These are phyloP conservation scores for Sclerotinia sclerotiorum DNA, from an alignment of 2,329 filamentous ascomycete species.

Conservation along the genomic window DNA sequence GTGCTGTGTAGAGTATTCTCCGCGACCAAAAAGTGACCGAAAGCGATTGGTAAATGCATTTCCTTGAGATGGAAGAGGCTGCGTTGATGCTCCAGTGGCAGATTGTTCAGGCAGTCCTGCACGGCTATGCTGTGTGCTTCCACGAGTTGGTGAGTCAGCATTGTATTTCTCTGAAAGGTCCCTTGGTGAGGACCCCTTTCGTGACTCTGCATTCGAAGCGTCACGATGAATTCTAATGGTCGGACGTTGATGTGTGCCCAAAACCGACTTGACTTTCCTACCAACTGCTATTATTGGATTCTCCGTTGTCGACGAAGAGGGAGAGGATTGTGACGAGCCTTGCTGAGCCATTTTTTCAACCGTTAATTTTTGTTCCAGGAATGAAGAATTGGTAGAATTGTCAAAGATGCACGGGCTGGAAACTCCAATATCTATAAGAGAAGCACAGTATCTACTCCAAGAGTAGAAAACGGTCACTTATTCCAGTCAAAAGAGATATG, in stretches of 20 bases:
- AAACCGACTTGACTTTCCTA: conserved; percentile 33
- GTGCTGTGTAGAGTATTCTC: conserved; percentile 21
- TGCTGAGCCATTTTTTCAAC: conserved; percentile 23
- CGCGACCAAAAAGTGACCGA: conserved; percentile 26
- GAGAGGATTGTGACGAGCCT: conserved; percentile 24
- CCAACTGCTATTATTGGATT: conserved; percentile 34
- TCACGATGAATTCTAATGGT: conserved; percentile 34
- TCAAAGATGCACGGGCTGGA: too few species aligned
- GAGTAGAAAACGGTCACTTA: not conserved
- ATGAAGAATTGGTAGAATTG: not conserved
- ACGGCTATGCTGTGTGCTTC: not conserved
- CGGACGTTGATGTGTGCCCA: conserved; percentile 31
- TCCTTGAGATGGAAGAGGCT: conserved; percentile 21
- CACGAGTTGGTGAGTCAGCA: not conserved
- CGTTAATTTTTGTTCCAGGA: not conserved
- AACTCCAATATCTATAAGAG: not conserved
- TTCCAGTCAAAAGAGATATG: not conserved
- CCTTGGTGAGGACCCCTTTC: conserved; percentile 6
- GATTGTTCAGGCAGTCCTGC: not conserved
- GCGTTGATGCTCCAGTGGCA: not conserved
- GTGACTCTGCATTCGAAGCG: conserved; percentile 21
- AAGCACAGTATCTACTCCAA: too few species aligned
- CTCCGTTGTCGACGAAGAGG: conserved; percentile 26
- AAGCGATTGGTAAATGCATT: conserved; percentile 27
- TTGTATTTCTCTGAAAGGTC: conserved; percentile 23